Base-by-base conservation (phyloP, 2,329 filamentous ascomycete genomes). In the Aureobasidium sp. region DNA sequence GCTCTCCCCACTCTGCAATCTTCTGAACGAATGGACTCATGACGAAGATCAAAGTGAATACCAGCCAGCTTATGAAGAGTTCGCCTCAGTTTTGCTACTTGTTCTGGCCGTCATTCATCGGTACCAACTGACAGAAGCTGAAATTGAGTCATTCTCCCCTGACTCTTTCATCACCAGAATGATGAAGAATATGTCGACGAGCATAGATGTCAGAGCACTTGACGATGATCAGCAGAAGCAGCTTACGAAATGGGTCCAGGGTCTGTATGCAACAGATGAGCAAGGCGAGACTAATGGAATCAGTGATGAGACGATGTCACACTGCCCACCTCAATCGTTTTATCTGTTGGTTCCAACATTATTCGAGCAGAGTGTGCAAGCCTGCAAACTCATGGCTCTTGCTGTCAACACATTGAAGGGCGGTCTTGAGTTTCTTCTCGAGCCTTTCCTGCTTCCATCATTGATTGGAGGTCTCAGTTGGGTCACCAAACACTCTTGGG, bases 41-140 rank as follows among this genome's bases (percentile, higher is more conserved):
- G 90, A 93, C 42, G 89, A 91, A 64, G 89, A 93, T 66, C 89
- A 92, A 73, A 81, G 79, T 78, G 90, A 94, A 70, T 91, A 91
- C 67, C 90, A 93, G 70, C 89, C 89, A 0, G 85, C 91, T 0
- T 94, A 94, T 67, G 90, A 94, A 69, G 90, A 95, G 67, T 94
- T 93, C 66, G 89, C 89, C 0, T 85, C 88, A 0, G 86, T 92
- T 16, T 75, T 94, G 8, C 79, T 94, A 1, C 77, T 94, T 2
- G 80, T 91, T 0, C 74, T 92, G 57, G 87, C 88, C 0, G 87
- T 91, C 65, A 82, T 87, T n/a, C 83, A 90, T 69, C 86, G 90
- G 15, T 93, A 92, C 68, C 82, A 84, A 57, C 77, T 94, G 10
- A 81, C 79, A 0, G 76, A 79, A 6, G 60, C 81, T 4, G 88